phyloP scores from a whole-genome alignment of 2,329 filamentous ascomycete genomes.

The Periconia digitata region DNA sequence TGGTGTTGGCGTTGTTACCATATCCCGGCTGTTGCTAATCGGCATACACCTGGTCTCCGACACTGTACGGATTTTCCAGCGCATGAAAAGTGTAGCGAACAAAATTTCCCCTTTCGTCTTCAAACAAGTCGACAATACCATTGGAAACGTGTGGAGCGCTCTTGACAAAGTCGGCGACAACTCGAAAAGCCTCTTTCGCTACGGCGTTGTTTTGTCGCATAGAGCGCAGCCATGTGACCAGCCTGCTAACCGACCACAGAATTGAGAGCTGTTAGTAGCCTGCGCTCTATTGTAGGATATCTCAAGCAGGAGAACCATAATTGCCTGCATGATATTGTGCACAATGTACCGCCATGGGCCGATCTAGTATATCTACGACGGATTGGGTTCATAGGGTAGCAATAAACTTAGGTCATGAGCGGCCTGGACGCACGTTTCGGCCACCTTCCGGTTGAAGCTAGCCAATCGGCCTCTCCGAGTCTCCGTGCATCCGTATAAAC shows the following conservation, averaged over 20 bases:
- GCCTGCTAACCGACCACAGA: constrained; percentile 23
- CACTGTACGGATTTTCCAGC: background rate
- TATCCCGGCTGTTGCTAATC: too few species aligned
- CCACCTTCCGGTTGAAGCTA: constrained; percentile 32
- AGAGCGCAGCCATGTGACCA: constrained; percentile 31
- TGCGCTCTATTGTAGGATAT: constrained; percentile 30
- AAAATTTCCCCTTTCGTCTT: background rate
- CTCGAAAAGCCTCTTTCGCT: constrained; percentile 31
- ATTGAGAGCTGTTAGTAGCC: constrained; percentile 20
- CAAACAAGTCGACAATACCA: background rate
- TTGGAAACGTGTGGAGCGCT: background rate
- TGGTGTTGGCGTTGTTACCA: too few species aligned
- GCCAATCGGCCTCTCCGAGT: constrained; percentile 32
- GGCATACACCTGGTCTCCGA: too few species aligned
- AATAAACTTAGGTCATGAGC: constrained; percentile 31
- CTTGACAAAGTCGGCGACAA: constrained; percentile 11
- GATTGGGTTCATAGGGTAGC: constrained; percentile 30
- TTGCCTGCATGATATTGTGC: constrained; percentile 42
- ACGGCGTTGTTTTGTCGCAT: constrained; percentile 31
- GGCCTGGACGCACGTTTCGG: constrained; percentile 40
- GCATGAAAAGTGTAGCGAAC: background rate
- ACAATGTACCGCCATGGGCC: constrained; percentile 45
- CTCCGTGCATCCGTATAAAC: constrained; percentile 35
- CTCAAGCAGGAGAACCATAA: constrained; percentile 41
- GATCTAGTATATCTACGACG: constrained; percentile 13